Conservation (phyloP, 2,329 filamentous ascomycete genomes). For the Ophiostoma tasmaniense region DNA sequence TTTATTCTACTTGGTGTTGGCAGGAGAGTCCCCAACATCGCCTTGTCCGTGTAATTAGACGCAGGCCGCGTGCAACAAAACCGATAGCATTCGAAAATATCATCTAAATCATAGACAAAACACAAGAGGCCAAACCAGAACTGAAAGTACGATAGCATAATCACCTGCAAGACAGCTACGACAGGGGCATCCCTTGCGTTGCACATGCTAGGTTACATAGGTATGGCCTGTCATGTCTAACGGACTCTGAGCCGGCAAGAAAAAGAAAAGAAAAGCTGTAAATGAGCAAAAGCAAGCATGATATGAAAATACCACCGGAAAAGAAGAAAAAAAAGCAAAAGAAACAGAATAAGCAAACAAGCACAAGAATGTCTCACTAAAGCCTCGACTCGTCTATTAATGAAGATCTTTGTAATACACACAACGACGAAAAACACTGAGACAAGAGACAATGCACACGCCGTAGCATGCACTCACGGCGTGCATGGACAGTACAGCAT, state of each 20-base stretch:
- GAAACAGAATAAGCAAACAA: background rate
- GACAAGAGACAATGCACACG: background rate
- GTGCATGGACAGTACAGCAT: background rate
- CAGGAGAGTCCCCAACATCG: no score
- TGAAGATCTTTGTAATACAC: background rate
- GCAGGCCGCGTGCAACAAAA: background rate
- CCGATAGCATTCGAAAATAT: no score
- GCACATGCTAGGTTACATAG: background rate
- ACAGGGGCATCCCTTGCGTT: constrained; percentile 8
- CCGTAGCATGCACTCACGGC: background rate
- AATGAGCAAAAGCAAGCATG: background rate
- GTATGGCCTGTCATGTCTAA: background rate
- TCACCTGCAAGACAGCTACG: background rate
- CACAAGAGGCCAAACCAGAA: background rate
- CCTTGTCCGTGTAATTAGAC: background rate
- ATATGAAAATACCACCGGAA: no score
- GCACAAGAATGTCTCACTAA: background rate
- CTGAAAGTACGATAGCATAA: background rate
- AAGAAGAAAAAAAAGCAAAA: background rate
- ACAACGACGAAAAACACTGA: background rate
- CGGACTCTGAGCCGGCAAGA: background rate
- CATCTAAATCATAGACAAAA: no score
- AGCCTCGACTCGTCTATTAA: background rate
- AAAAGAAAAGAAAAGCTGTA: background rate
- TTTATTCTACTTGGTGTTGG: background rate